Base-by-base conservation (phyloP, 768 basidiomycete genomes). In the Lactarius akahatsu region DNA sequence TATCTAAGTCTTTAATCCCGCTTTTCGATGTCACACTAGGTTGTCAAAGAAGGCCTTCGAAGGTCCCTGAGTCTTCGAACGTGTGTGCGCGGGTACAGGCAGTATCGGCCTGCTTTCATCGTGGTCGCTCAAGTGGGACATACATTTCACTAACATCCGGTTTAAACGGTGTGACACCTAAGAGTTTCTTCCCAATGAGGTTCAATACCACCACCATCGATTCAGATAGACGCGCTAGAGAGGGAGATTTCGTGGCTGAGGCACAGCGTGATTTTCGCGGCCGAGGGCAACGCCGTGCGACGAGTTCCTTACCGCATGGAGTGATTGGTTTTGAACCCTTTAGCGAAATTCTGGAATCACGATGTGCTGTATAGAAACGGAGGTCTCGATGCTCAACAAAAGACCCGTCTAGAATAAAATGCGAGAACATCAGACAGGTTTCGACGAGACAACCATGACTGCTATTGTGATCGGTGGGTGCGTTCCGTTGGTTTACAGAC, bases 391-490 rank as follows among this genome's bases (percentile, higher is more conserved):
- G 26, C 50, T 9, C 50, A 28, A 52, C 50, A 23, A 52, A 52
- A 52, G 50, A 52, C 23, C 6, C 56, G n/a, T 40, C 32, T 26
- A 54, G 59, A 41, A 23, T 32, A 56, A 55, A 56, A 40, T 55
- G 40, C 32, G 40, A 61, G 54, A 61, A 52, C 59, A 41, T 55
- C 20, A 34, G 28, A 6, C 23, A 52, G 11, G 11, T 28, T 28
- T 13, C 6, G 23, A 52, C 50, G 26, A 52, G 50, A 52, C 50
- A 52, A 52, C 26, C 47, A 50, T 10, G 6, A 52, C 23, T 52
- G 26, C 26, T 52, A 26, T 58, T 57, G 56, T 66, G 61, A 62
- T 62, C 65, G 34, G 61, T 13, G 52, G 55, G n/a, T 34, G 10
- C 26, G 32, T 45, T 23, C 38, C 15, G 52, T 34, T 41, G 23